Base-by-base conservation (phyloP, 345 rosid species). In the Pelargonium nanum region DNA sequence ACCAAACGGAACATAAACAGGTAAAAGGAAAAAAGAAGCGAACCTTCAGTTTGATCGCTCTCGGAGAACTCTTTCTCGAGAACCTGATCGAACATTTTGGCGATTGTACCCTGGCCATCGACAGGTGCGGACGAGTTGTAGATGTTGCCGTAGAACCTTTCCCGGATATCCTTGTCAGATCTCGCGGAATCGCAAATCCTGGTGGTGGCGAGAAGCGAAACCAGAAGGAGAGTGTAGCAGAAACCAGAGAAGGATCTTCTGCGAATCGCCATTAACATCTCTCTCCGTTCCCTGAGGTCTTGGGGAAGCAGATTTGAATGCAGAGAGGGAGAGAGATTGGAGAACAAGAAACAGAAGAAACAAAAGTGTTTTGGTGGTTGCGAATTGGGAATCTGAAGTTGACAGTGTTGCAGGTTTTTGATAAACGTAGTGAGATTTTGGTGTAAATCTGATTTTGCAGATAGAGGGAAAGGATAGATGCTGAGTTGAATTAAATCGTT, bases 31-130 rank as follows among this genome's bases (percentile, higher is more conserved):
- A 20, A 66, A 53, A 9, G 59, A 56, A 17, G 26, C 20, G 69
- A 64, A 93, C 99, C 99, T 79, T 87, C 91, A 75, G 88, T 79
- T 54, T 83, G 96, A 56, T 93, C 99, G 68, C 86, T 86, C 48
- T 89, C 95, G 17, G 96, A 75, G 80, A 94, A 89, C 70, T 90
- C 99, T 69, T 94, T 94, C 77, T 90, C 87, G 16, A 94, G 87
- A 60, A 90, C 97, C 24, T 84, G 81, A 77, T 90, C 95, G 81
- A 94, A 90, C 84, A 94, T 94, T 77, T 88, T 70, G 20, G 97
- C 97, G 40, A 94, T 85, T 62, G 89, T 94, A 12, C 86, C 91
- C 40, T 84, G 96, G 1, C 81, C 85, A 19, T 75, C 67, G 19
- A 65, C 87, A 2, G 92, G 78, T 5, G 79, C 82, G 51, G 96